These are phyloP conservation scores for Schwanniomyces pseudopolymorphus DNA, from an alignment of 805 yeast genomes.

Conservation along the genomic window DNA sequence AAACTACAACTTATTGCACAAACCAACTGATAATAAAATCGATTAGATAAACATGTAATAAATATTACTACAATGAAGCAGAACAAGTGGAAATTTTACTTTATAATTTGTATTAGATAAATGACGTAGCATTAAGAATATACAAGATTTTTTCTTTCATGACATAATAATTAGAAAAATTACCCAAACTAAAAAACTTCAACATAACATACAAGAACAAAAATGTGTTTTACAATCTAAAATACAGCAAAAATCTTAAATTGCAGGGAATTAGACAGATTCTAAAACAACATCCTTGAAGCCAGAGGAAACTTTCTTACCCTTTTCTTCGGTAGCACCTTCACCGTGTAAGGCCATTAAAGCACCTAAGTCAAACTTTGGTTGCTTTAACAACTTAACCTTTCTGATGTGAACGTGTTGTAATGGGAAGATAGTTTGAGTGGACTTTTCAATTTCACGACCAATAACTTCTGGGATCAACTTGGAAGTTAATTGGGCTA, in stretches of 20 bases:
- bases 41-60: not conserved
- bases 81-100: not conserved
- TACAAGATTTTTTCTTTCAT: constrained; percentile 10
- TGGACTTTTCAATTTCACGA: constrained; percentile 92
- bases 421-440: constrained; percentile 88
- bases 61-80: not conserved
- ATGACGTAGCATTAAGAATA: constrained; percentile 15
- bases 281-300: constrained; percentile 97
- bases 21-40: not conserved
- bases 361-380: constrained; percentile 94
- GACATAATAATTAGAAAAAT: constrained; percentile 6
- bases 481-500: constrained; percentile 92
- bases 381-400: constrained; percentile 94
- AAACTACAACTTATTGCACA: not conserved
- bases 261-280: constrained; percentile 58
- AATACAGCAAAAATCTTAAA: not conserved
- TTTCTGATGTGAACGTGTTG: constrained; percentile 97
- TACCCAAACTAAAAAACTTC: constrained; percentile 6
- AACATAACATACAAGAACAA: constrained; percentile 6
- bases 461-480: constrained; percentile 96
- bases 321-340: constrained; percentile 79
- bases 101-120: constrained; percentile 2
- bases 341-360: constrained; percentile 95
- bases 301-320: constrained; percentile 93
- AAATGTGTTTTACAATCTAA: constrained; percentile 3